Conservation (phyloP, 2,329 filamentous ascomycete genomes). For the Metarhizium anisopliae region DNA sequence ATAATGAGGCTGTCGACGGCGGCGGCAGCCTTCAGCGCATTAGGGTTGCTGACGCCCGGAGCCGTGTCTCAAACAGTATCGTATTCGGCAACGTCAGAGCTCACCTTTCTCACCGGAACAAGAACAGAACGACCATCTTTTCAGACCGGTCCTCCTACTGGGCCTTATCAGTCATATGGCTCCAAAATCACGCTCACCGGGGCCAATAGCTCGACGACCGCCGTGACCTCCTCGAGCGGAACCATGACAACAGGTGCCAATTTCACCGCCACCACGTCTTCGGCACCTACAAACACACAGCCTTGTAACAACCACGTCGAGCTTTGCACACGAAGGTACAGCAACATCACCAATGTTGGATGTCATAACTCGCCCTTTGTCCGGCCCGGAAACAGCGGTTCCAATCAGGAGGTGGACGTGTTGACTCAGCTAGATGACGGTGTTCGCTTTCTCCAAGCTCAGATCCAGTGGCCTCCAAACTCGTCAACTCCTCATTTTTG, state of each 20-base stretch:
- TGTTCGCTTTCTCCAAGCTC: constrained; percentile 53
- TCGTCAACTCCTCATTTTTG: constrained; percentile 60
- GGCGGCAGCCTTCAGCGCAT: constrained; percentile 4
- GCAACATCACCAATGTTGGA: constrained; percentile 71
- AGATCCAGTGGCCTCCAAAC: constrained; percentile 50
- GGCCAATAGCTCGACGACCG: constrained; percentile 22
- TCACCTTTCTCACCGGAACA: constrained; percentile 28
- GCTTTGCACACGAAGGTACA: constrained; percentile 67
- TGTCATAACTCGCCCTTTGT: constrained; percentile 79
- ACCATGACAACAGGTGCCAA: constrained; percentile 31
- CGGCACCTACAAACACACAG: constrained; percentile 56
- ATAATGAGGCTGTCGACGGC: constrained; percentile 16
- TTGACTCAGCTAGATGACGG: constrained; percentile 70
- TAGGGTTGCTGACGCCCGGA: constrained; percentile 16
- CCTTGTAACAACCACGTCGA: constrained; percentile 74
- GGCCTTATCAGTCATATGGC: constrained; percentile 34
- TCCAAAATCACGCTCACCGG: constrained; percentile 33
- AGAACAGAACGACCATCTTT: constrained; percentile 28
- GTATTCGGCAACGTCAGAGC: constrained; percentile 21
- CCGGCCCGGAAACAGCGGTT: constrained; percentile 57
- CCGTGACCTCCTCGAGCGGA: constrained; percentile 21
- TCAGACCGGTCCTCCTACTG: constrained; percentile 30
- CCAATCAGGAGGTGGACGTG: constrained; percentile 65
- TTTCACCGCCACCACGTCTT: constrained; percentile 26
- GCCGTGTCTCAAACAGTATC: constrained; percentile 17